These are phyloP conservation scores for Petrea volubilis DNA, from an alignment of 257 asterid species.

Conservation along the genomic window DNA sequence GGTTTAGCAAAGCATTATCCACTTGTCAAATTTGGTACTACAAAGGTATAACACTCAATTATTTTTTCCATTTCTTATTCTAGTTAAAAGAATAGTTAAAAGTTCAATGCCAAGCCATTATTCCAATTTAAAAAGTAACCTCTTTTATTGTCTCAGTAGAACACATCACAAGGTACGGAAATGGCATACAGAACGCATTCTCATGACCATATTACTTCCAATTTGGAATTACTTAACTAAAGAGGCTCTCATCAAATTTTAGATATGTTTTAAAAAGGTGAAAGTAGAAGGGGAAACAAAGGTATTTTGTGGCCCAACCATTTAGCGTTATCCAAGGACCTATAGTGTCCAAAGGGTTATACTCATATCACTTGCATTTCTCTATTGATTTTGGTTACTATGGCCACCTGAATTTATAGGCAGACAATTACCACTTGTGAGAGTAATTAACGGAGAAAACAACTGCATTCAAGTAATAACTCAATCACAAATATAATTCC, in stretches of 20 bases:
- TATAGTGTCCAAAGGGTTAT: neutral
- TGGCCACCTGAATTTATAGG: neutral
- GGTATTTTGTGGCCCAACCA: neutral
- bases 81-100: neutral
- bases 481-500: neutral
- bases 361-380: neutral
- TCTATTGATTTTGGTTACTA: neutral
- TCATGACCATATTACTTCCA: too few species aligned
- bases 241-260: neutral
- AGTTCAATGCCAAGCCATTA: slow-evolving; percentile 2
- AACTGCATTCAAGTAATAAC: neutral
- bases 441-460: neutral
- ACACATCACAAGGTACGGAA: too few species aligned
- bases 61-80: slow-evolving; percentile 6
- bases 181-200: too few species aligned
- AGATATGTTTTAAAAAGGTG: neutral
- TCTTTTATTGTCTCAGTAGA: neutral
- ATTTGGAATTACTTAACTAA: too few species aligned
- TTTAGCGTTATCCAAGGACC: neutral
- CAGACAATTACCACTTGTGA: neutral
- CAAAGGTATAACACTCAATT: neutral
- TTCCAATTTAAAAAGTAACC: slow-evolving; percentile 1
- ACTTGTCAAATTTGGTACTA: neutral
- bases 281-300: neutral
- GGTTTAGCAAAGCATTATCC: neutral